phyloP scores from a whole-genome alignment of 1,139 yeast species.

The Candida neerlandica region DNA sequence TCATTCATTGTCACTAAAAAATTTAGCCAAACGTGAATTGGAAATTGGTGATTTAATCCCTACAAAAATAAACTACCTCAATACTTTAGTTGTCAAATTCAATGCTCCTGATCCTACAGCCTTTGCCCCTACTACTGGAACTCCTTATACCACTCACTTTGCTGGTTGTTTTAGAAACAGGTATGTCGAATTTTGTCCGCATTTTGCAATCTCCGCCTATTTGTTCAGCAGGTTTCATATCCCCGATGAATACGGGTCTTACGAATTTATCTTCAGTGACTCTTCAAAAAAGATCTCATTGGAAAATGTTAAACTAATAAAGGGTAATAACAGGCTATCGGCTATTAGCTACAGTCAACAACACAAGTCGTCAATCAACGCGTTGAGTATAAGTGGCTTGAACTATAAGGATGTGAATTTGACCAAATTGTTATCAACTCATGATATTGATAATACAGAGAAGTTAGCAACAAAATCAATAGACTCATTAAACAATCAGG shows the following conservation, averaged over 20 bases:
- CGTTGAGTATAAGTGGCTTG: conserved; percentile 24
- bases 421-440: conserved; percentile 23
- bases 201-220: conserved; percentile 31
- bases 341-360: conserved; percentile 32
- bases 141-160: conserved; percentile 13
- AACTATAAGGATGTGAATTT: conserved; percentile 25
- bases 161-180: conserved; percentile 31
- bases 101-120: conserved; percentile 4
- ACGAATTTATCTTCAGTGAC: conserved; percentile 21
- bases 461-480: conserved; percentile 18
- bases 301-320: conserved; percentile 26
- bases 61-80: conserved; percentile 16
- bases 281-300: conserved; percentile 17
- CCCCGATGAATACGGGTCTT: conserved; percentile 30
- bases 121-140: conserved; percentile 4
- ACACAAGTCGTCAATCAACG: conserved; percentile 28
- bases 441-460: conserved; percentile 16
- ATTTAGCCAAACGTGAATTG: conserved; percentile 27
- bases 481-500: conserved; percentile 19
- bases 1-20: conserved; percentile 24
- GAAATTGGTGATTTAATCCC: conserved; percentile 25
- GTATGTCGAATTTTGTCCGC: conserved; percentile 34
- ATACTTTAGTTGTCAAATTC: conserved; percentile 12
- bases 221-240: conserved; percentile 35
- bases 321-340: conserved; percentile 28